These are phyloP conservation scores for Salvia sclarea DNA, from an alignment of 305 asterid genomes.

Conservation along the genomic window DNA sequence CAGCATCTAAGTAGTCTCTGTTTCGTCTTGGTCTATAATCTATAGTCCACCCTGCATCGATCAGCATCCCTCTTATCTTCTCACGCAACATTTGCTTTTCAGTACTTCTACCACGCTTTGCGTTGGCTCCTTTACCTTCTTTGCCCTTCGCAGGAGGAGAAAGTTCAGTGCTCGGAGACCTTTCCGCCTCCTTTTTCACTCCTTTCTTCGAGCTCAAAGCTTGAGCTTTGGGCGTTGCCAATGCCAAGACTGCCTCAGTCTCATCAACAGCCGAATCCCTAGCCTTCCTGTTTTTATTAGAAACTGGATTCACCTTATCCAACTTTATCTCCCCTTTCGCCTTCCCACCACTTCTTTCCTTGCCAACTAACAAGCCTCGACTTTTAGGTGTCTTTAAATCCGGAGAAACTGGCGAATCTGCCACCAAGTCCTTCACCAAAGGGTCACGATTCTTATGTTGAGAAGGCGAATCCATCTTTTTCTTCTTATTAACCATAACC, in stretches of 20 bases:
- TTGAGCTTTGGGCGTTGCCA: constrained; percentile 49
- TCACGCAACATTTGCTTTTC: constrained; percentile 89
- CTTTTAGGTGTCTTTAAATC: constrained; percentile 39
- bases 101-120: constrained; percentile 79
- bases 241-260: constrained; percentile 51
- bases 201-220: constrained; percentile 54
- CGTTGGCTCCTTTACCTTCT: constrained; percentile 50
- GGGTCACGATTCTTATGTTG: constrained; percentile 36
- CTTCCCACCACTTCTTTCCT: constrained; percentile 46
- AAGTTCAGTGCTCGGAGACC: constrained; percentile 37
- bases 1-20: constrained; percentile 88
- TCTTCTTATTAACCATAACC: constrained; percentile 90
- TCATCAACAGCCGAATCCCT: constrained; percentile 48
- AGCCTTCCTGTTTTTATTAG: constrained; percentile 40
- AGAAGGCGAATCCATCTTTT: constrained; percentile 45
- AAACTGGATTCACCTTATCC: constrained; percentile 39
- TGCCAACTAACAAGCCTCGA: constrained; percentile 36
- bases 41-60: constrained; percentile 80
- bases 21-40: constrained; percentile 92
- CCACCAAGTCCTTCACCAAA: constrained; percentile 42
- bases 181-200: constrained; percentile 53
- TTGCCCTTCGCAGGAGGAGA: constrained; percentile 41
- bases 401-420: constrained; percentile 32
- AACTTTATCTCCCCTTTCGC: constrained; percentile 40
- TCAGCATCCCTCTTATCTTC: constrained; percentile 74